A percentile compares a stretch with the other conserved stretches of the same genome.
Conservation (phyloP, 2,329 filamentous ascomycete species). For the Penicillium oxalicum region DNA sequence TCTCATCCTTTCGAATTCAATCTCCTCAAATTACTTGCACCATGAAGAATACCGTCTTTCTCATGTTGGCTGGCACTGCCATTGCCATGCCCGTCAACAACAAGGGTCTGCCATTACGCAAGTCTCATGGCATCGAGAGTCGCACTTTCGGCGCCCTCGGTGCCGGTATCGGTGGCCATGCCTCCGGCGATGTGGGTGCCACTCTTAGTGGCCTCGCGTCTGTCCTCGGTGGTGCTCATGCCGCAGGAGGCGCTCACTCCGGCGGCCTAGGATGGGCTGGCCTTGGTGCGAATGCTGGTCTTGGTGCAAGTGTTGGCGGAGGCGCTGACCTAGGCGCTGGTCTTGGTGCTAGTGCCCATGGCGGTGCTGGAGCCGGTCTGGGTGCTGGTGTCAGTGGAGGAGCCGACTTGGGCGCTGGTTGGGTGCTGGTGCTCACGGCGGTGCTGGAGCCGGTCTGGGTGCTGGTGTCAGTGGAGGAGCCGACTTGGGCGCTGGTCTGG, state of each 20-base stretch:
- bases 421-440: too few species aligned
- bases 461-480: too few species aligned
- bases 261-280: neutral
- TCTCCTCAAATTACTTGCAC: slow-evolving; percentile 4
- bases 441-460: too few species aligned
- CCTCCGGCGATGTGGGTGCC: too few species aligned
- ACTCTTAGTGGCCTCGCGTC: slow-evolving; percentile 2
- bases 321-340: neutral
- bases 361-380: too few species aligned
- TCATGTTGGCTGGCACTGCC: slow-evolving; percentile 10
- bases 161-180: slow-evolving; percentile 1
- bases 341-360: too few species aligned
- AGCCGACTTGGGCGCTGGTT: too few species aligned
- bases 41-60: slow-evolving; percentile 11
- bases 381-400: neutral
- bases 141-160: neutral
- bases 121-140: slow-evolving; percentile 6
- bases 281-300: neutral
- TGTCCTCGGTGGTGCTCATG: neutral
- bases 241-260: neutral
- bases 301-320: neutral
- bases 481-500: too few species aligned
- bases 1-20: neutral
- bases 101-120: slow-evolving; percentile 10
- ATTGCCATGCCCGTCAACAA: slow-evolving; percentile 8